These are phyloP conservation scores for Pleurotus eryngii DNA, from an alignment of 768 basidiomycete genomes.

Conservation along the genomic window DNA sequence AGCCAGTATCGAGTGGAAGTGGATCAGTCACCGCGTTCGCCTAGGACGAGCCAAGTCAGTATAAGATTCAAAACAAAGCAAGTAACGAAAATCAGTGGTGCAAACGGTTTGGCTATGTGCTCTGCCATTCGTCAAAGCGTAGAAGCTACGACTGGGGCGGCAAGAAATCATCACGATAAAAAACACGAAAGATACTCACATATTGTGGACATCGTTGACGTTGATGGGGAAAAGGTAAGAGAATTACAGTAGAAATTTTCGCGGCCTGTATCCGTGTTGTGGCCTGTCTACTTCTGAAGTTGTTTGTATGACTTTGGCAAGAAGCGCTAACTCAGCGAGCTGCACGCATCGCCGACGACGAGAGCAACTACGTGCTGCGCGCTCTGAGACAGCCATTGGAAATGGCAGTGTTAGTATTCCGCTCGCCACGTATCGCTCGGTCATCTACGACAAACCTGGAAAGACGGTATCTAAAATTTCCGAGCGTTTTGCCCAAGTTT, in stretches of 20 bases:
- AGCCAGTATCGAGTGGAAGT: not conserved
- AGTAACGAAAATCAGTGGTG: conserved; percentile 13
- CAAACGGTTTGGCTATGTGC: conserved; percentile 20
- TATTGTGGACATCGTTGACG: not conserved
- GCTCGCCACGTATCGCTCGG: too few relatives aligned
- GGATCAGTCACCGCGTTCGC: not conserved
- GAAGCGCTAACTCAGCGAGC: too few relatives aligned
- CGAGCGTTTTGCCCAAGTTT: too few relatives aligned
- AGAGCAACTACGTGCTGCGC: too few relatives aligned
- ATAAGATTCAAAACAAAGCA: not conserved
- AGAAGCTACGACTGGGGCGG: conserved; percentile 21
- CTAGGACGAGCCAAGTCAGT: not conserved
- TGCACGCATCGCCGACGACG: too few relatives aligned
- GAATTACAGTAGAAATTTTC: not conserved
- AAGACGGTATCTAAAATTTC: too few relatives aligned
- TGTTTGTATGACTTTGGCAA: not conserved
- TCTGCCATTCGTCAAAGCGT: conserved; percentile 19
- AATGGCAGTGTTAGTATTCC: too few relatives aligned
- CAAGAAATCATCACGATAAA: conserved; percentile 13
- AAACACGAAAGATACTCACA: not conserved
- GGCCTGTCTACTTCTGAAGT: not conserved
- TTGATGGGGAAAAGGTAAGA: not conserved
- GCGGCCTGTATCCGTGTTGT: not conserved
- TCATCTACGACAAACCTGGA: too few relatives aligned
- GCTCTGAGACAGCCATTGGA: too few relatives aligned